Percentiles rank a stretch among this genome's conserved stretches.
These are phyloP conservation scores for Pseudonitzschia pungens DNA, from an alignment of 108 stramenopile species.

Conservation along the genomic window DNA sequence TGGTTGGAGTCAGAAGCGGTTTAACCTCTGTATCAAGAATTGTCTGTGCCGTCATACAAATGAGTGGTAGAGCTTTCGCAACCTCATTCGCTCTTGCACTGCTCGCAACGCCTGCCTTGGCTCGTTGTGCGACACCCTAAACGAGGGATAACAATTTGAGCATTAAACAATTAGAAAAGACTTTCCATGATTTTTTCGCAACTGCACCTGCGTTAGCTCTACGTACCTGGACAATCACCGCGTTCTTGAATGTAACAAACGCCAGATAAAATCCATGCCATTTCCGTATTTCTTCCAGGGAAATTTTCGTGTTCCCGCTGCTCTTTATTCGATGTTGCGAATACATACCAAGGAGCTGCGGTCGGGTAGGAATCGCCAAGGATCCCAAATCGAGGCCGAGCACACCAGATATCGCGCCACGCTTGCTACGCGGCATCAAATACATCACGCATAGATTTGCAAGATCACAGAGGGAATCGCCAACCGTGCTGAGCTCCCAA, in stretches of 20 bases:
- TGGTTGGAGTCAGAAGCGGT: not conserved
- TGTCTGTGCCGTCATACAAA: constrained; percentile 51
- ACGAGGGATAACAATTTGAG: not conserved
- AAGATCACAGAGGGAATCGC: constrained; percentile 90
- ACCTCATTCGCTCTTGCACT: constrained; percentile 73
- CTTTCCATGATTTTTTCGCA: too few relatives aligned
- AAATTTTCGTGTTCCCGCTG: not conserved
- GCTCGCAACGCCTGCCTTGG: constrained; percentile 79
- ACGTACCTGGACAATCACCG: constrained; percentile 75
- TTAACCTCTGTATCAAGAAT: constrained; percentile 46
- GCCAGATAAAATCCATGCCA: constrained; percentile 84
- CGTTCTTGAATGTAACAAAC: constrained; percentile 91
- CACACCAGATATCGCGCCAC: constrained; percentile 64
- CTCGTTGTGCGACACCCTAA: constrained; percentile 91
- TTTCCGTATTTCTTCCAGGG: constrained; percentile 17
- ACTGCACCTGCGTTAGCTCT: not conserved
- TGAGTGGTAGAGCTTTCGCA: constrained; percentile 60
- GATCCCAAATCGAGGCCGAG: constrained; percentile 39
- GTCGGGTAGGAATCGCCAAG: constrained; percentile 70
- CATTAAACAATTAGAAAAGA: not conserved
- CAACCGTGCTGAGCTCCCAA: constrained; percentile 95
- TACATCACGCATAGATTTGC: constrained; percentile 93
- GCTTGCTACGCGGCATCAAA: constrained; percentile 58
- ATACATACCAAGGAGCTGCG: constrained; percentile 56
- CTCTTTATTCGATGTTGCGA: constrained; percentile 18